Conservation (phyloP, 75 land plant species). For the Selaginella tamariscina region DNA sequence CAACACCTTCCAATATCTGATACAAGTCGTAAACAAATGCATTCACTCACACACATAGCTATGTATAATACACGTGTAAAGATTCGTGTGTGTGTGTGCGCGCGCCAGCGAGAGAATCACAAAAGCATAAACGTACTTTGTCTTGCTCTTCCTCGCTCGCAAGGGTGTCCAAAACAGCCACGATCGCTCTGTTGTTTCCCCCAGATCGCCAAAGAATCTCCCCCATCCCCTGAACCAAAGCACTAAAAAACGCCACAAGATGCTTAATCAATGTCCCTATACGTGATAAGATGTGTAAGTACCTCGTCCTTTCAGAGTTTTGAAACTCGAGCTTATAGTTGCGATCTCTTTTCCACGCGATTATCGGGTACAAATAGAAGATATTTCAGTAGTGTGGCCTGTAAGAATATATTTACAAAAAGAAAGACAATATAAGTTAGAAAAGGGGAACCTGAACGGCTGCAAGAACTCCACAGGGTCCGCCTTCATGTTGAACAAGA, state of each 20-base stretch:
- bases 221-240: conserved; percentile 60
- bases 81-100: background rate
- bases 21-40: conserved; percentile 32
- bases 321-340: background rate
- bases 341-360: too few species aligned
- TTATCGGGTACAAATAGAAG: conserved; percentile 42
- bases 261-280: too few species aligned
- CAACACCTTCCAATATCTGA: conserved; percentile 52
- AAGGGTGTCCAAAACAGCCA: conserved; percentile 46
- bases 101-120: background rate
- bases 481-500: conserved; percentile 94
- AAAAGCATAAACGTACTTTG: conserved; percentile 35
- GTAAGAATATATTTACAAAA: conserved; percentile 19
- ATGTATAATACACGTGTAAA: background rate
- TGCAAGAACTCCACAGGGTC: conserved; percentile 96
- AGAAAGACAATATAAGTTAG: background rate
- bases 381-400: conserved; percentile 86
- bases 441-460: conserved; percentile 59
- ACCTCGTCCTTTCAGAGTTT: background rate
- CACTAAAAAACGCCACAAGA: conserved; percentile 33
- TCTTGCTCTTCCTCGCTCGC: conserved; percentile 31
- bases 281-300: too few species aligned
- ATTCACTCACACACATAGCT: background rate
- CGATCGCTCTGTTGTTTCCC: conserved; percentile 47
- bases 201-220: conserved; percentile 86